Percentiles rank a stretch among this genome's conserved stretches.
Conservation (phyloP, 805 yeast genomes). For the Zygoascus flipseniorum region DNA sequence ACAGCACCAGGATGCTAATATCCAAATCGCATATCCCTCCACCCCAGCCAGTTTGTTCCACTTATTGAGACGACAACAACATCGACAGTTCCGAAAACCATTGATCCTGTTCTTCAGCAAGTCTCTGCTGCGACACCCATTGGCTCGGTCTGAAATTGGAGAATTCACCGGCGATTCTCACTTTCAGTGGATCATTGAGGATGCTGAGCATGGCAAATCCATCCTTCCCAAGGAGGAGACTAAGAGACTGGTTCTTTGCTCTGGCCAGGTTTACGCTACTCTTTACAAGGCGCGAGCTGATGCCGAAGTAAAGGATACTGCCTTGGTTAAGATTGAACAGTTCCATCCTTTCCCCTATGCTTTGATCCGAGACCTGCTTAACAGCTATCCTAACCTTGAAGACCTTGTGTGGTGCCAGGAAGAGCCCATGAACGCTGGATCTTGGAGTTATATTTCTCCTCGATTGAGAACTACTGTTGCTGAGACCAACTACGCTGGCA, state of each 20-base stretch:
- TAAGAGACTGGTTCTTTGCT: conserved; percentile 72
- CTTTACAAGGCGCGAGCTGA: conserved; percentile 81
- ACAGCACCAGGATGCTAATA: conserved; percentile 98
- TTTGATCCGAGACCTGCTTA: conserved; percentile 76
- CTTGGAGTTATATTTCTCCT: conserved; percentile 73
- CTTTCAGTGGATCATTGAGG: conserved; percentile 96
- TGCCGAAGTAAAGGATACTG: conserved; percentile 71
- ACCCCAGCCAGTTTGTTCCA: conserved; percentile 97
- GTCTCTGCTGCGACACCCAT: conserved; percentile 91
- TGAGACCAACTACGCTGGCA: conserved; percentile 63
- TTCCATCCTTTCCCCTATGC: conserved; percentile 98
- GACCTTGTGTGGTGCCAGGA: conserved; percentile 97
- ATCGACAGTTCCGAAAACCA: conserved; percentile 91
- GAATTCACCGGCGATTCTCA: conserved; percentile 89
- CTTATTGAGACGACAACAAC: conserved; percentile 96
- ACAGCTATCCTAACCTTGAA: conserved; percentile 70
- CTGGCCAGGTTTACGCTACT: conserved; percentile 95
- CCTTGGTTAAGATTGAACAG: conserved; percentile 86
- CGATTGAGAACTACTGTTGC: conserved; percentile 69
- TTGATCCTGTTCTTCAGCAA: conserved; percentile 83
- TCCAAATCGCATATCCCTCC: conserved; percentile 97
- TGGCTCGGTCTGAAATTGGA: conserved; percentile 75
- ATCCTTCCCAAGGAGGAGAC: conserved; percentile 74
- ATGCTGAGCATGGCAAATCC: conserved; percentile 70
- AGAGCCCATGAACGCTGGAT: conserved; percentile 97